Base-by-base conservation (phyloP, 1,139 yeast species). In the Yamadazyma mexicana region DNA sequence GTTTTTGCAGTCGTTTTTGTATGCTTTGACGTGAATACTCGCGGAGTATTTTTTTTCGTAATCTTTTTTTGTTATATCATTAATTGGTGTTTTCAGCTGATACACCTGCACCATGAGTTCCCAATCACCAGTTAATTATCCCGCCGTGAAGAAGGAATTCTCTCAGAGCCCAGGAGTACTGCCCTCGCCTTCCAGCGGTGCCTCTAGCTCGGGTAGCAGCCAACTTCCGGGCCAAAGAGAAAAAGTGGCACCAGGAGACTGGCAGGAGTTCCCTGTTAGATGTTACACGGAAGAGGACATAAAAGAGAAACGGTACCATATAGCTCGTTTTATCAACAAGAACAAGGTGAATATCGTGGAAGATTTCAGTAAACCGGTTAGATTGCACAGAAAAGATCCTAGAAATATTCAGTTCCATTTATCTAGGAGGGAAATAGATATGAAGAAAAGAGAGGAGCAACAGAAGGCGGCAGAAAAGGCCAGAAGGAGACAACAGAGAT, bases 331-430 rank as follows among this genome's bases (percentile, higher is more conserved):
- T 56, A 95, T 85, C 54, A 74, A 87, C 28, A 80, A 81, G 47
- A 76, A 79, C 50, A 74, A 76, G 34, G 83, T 92, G 25, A 87
- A 87, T 48, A 92, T 94, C 5, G 66, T 70, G 23, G 69, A 71
- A 27, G 82, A 82, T 48, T 91, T 91, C 59, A 81, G 80, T 38
- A 76, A 77, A 43, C 98, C 98, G 0, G 84, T 91, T 14, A 70
- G 96, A 50, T 69, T 91, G 54, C 96, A 89, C 59, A 75, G 98
- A 51, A 89, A 91, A 58, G 98, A 91, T 60, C 96, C 98, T 1
- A 77, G 89, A 51, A 87, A 87, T 56, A 70, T 91, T 58, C 96
- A 87, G 57, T 87, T 86, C 55, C 96, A 87, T 61, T 66, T 87
- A 50, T 83, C 85, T 2, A 56, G 83, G 48, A 69, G 76, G 49